phyloP scores from a whole-genome alignment of 202 grass and related monocot species.

The Miscanthus sacchariflorus region DNA sequence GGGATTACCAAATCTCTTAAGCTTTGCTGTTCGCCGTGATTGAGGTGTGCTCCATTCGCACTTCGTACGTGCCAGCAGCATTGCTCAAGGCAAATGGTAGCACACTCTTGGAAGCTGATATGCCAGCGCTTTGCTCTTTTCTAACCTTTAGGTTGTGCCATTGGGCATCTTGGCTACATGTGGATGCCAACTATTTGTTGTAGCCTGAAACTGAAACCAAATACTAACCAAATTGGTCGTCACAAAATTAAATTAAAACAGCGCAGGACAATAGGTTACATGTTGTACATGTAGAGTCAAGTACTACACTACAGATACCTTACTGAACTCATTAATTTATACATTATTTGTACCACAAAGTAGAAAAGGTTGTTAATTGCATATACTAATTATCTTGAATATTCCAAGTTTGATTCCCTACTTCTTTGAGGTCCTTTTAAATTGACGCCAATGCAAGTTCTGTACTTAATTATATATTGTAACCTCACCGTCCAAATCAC shows the following conservation, averaged over 20 bases:
- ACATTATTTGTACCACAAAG: neutral
- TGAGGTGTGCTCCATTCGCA: too few relatives aligned
- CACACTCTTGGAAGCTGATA: too few relatives aligned
- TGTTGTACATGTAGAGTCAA: neutral
- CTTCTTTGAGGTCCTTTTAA: conserved; percentile 40
- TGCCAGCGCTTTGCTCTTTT: too few relatives aligned
- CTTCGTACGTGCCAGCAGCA: too few relatives aligned
- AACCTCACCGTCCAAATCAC: neutral
- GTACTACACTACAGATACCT: neutral
- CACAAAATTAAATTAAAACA: neutral
- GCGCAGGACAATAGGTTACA: neutral
- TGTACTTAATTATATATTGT: neutral
- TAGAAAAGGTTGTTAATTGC: neutral
- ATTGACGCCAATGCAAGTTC: neutral
- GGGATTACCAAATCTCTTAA: too few relatives aligned
- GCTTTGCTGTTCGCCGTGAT: too few relatives aligned
- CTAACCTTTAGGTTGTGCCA: too few relatives aligned
- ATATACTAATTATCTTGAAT: neutral
- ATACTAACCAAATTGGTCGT: neutral
- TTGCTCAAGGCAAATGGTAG: too few relatives aligned
- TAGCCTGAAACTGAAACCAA: neutral
- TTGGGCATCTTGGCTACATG: too few relatives aligned
- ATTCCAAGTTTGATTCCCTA: conserved; percentile 16
- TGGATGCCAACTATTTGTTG: too few relatives aligned
- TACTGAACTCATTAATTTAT: neutral